phyloP scores from a whole-genome alignment of 345 rosid genomes.

The Boechera retrofracta region DNA sequence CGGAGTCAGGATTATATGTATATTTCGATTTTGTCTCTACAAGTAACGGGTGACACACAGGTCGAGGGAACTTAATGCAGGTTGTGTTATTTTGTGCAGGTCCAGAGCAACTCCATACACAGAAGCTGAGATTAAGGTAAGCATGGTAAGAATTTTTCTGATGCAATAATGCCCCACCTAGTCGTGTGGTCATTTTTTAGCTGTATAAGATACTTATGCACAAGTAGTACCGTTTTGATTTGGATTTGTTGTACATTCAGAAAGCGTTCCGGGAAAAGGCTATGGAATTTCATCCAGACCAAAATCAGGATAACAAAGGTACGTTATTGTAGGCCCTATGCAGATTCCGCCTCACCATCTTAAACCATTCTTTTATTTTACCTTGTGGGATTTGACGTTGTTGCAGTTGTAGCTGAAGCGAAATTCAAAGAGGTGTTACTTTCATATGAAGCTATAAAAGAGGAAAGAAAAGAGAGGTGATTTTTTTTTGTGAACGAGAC shows the following conservation, averaged over 20 bases:
- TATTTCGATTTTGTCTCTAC: not conserved
- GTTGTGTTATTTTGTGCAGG: constrained; percentile 50
- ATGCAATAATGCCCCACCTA: not conserved
- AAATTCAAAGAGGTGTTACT: constrained; percentile 91
- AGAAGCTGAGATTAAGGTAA: constrained; percentile 96
- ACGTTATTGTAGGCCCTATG: not conserved
- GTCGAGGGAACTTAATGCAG: not conserved
- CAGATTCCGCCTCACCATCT: not conserved
- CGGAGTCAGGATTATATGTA: not conserved
- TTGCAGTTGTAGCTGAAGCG: constrained; percentile 84
- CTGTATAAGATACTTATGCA: not conserved
- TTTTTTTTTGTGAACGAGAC: not conserved
- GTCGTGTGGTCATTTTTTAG: not conserved
- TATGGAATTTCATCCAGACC: constrained; percentile 93
- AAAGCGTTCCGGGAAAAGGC: constrained; percentile 90
- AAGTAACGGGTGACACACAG: not conserved
- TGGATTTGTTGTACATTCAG: constrained; percentile 49
- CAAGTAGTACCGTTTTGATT: constrained; percentile 9
- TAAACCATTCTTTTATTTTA: not conserved
- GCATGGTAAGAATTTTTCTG: not conserved
- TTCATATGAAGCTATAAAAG: constrained; percentile 89
- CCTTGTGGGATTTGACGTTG: not conserved
- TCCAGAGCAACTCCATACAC: constrained; percentile 73
- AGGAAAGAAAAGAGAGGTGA: constrained; percentile 64
- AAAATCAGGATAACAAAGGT: constrained; percentile 93